phyloP scores from a whole-genome alignment of 345 rosid genomes.

The Hibiscus mutabilis region DNA sequence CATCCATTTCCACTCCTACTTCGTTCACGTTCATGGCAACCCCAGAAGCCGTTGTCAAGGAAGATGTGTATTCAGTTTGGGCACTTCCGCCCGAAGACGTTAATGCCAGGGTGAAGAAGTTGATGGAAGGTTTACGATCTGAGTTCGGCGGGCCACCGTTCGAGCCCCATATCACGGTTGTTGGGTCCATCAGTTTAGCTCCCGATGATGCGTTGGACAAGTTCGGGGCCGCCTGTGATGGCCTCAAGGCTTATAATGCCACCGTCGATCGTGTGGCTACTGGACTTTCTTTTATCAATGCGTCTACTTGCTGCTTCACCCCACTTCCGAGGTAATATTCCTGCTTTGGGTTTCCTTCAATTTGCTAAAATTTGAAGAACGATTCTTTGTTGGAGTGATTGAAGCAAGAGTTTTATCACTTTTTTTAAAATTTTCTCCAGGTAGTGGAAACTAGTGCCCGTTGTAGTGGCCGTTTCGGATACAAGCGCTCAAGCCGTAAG shows the following conservation, averaged over 20 bases:
- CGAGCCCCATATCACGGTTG: constrained; percentile 83
- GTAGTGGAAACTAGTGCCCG: constrained; percentile 57
- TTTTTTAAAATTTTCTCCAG: constrained; percentile 27
- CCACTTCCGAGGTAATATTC: constrained; percentile 53
- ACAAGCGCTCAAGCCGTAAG: constrained; percentile 45
- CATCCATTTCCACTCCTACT: too few relatives aligned
- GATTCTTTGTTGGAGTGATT: too few relatives aligned
- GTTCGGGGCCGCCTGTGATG: constrained; percentile 61
- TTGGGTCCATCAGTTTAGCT: constrained; percentile 44
- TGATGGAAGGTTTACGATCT: constrained; percentile 64
- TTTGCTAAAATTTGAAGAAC: neutral
- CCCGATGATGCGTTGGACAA: constrained; percentile 51
- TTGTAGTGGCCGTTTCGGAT: constrained; percentile 47
- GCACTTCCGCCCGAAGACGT: constrained; percentile 63
- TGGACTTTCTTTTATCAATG: constrained; percentile 70
- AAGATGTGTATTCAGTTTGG: constrained; percentile 70
- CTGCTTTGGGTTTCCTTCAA: neutral
- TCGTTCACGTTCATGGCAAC: constrained; percentile 20
- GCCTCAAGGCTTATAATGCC: constrained; percentile 44
- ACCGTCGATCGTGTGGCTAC: constrained; percentile 52
- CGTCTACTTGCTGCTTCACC: constrained; percentile 60
- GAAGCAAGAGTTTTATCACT: too few relatives aligned
- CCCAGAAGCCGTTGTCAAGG: constrained; percentile 15
- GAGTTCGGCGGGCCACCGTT: constrained; percentile 73
- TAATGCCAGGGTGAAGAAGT: constrained; percentile 31